These are phyloP conservation scores for Lachnellula cervina DNA, from an alignment of 2,329 filamentous ascomycete genomes.

Conservation along the genomic window DNA sequence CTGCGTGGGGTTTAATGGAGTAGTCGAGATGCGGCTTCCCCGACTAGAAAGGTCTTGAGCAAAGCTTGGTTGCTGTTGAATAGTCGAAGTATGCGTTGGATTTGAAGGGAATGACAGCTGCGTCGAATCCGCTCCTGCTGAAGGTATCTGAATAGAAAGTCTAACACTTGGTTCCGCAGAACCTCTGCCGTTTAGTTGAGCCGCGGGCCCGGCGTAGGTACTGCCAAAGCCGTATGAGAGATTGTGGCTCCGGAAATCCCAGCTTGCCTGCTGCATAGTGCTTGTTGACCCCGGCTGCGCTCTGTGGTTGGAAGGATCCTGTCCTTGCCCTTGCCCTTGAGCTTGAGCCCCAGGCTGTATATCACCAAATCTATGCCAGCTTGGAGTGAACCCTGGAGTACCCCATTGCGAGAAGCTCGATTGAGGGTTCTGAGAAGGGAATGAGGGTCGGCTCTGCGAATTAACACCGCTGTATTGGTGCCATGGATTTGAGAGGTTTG, in stretches of 20 bases:
- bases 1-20: not conserved
- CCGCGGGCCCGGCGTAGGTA: not conserved
- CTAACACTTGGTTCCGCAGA: not conserved
- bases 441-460: constrained; percentile 6
- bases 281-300: constrained; percentile 7
- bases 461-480: constrained; percentile 8
- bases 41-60: not conserved
- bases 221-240: constrained; percentile 11
- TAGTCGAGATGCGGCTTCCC: not conserved
- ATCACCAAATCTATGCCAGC: constrained; percentile 14
- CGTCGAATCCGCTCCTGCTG: not conserved
- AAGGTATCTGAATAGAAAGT: not conserved
- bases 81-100: not conserved
- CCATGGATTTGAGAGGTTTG: constrained; percentile 7
- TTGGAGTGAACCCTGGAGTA: not conserved
- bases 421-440: constrained; percentile 1
- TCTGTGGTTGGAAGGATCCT: constrained; percentile 4
- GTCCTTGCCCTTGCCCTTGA: constrained; percentile 1
- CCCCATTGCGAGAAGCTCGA: constrained; percentile 11
- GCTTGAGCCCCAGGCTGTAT: not conserved
- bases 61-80: not conserved
- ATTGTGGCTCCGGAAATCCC: constrained; percentile 13
- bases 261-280: constrained; percentile 5
- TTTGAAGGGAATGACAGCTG: not conserved
- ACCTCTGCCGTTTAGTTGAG: not conserved